A percentile compares a stretch with the other conserved stretches of the same genome.
Conservation (phyloP, 108 stramenopile species). For the Aurantiochytrium sp. region DNA sequence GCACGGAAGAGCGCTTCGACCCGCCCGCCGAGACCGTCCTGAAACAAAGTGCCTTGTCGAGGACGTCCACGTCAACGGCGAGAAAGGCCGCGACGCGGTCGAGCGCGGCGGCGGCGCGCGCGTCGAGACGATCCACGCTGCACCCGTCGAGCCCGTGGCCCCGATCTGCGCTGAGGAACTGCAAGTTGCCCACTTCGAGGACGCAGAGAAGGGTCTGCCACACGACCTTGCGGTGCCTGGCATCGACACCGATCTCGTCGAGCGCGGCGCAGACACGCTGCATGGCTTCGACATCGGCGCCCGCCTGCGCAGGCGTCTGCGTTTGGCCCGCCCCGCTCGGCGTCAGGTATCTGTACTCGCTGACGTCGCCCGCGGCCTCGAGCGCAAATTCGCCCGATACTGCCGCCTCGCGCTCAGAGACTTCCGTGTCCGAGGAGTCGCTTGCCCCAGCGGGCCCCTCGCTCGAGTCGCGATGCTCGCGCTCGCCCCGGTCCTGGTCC, state of each 20-base stretch:
- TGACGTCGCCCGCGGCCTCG: too few species aligned
- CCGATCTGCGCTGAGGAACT: neutral
- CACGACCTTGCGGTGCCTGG: neutral
- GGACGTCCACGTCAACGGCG: neutral
- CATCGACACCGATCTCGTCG: neutral
- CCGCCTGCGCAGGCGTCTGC: neutral
- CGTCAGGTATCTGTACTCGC: too few species aligned
- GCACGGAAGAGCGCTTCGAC: neutral
- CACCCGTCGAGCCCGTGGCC: neutral
- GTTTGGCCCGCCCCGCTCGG: neutral
- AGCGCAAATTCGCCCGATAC: too few species aligned
- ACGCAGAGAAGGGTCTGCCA: neutral
- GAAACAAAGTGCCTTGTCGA: neutral
- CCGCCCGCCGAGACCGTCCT: constrained; percentile 2
- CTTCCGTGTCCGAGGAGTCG: too few species aligned
- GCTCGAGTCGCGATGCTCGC: too few species aligned
- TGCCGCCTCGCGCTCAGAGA: too few species aligned
- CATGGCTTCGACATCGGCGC: neutral
- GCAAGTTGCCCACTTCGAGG: neutral
- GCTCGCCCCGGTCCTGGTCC: neutral
- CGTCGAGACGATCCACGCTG: neutral
- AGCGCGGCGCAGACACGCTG: neutral
- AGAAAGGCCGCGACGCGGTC: neutral
- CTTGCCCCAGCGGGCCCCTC: too few species aligned
- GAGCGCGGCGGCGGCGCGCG: neutral